phyloP scores from a whole-genome alignment of 1,284 basidiomycete species.

The Puccinia polysora region DNA sequence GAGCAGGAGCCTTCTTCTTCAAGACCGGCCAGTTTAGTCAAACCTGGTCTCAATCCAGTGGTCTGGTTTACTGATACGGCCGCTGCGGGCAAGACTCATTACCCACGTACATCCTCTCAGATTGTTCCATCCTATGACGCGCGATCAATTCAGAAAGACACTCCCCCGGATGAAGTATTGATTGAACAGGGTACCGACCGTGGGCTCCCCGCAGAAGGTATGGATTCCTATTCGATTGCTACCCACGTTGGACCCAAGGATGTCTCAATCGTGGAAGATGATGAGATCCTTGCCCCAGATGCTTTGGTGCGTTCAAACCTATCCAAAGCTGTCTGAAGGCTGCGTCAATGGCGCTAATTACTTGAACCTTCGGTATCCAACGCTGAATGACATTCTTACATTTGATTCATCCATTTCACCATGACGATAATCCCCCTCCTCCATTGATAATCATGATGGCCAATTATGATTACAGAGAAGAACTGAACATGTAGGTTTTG shows the following conservation, averaged over 20 bases:
- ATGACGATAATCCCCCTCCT: too few relatives aligned
- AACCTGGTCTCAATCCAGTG: conserved; percentile 9
- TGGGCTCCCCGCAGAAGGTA: conserved; percentile 1
- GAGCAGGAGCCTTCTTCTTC: conserved; percentile 62
- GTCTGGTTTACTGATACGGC: conserved; percentile 33
- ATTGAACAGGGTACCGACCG: neutral
- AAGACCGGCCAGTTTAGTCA: conserved; percentile 32
- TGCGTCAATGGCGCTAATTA: too few relatives aligned
- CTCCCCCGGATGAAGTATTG: neutral
- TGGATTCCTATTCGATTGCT: neutral
- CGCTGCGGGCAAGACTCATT: conserved; percentile 5
- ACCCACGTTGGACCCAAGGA: neutral
- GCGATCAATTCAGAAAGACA: neutral
- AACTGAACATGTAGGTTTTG: too few relatives aligned
- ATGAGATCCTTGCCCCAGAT: neutral
- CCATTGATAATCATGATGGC: too few relatives aligned
- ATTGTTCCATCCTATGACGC: neutral
- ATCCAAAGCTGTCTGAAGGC: too few relatives aligned
- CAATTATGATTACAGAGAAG: too few relatives aligned
- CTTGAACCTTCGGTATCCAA: too few relatives aligned
- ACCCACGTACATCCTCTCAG: neutral
- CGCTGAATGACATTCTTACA: too few relatives aligned
- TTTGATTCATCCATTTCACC: too few relatives aligned
- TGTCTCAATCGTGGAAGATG: neutral
- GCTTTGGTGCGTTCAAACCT: neutral